phyloP scores from a whole-genome alignment of 805 yeast species.

The Candida ulmi region DNA sequence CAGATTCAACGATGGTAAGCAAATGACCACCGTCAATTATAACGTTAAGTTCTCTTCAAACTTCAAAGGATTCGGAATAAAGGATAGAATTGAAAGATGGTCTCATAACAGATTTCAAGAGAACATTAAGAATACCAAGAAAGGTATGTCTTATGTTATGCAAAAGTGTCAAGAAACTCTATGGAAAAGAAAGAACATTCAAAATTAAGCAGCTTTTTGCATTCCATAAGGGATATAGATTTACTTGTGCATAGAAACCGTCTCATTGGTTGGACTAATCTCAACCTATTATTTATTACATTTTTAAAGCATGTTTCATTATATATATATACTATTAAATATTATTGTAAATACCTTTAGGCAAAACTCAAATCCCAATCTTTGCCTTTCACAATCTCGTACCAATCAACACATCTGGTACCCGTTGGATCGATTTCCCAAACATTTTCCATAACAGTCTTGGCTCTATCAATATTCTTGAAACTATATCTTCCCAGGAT shows the following conservation, averaged over 20 bases:
- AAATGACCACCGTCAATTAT: constrained; percentile 43
- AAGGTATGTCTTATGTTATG: constrained; percentile 79
- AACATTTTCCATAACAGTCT: constrained; percentile 32
- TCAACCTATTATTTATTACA: too few species aligned
- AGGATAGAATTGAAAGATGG: constrained; percentile 78
- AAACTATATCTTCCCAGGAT: constrained; percentile 62
- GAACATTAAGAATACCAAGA: constrained; percentile 58
- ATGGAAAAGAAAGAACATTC: constrained; percentile 14
- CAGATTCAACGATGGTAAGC: constrained; percentile 26
- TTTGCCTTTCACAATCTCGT: constrained; percentile 51
- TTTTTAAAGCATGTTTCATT: not conserved
- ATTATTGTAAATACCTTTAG: constrained; percentile 5
- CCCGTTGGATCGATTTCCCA: constrained; percentile 45
- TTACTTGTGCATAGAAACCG: too few species aligned
- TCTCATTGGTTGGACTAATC: too few species aligned
- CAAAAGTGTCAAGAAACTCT: constrained; percentile 39
- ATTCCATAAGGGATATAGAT: not conserved
- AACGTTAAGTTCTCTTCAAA: constrained; percentile 69
- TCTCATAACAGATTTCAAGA: constrained; percentile 63
- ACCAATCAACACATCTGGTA: constrained; percentile 66
- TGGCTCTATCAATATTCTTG: constrained; percentile 49
- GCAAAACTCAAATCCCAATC: constrained; percentile 84
- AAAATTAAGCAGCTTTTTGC: not conserved
- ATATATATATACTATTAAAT: not conserved
- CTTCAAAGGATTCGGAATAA: constrained; percentile 55